These are phyloP conservation scores for Aegilops longissima DNA, from an alignment of 176 grass and related monocot species.

Conservation along the genomic window DNA sequence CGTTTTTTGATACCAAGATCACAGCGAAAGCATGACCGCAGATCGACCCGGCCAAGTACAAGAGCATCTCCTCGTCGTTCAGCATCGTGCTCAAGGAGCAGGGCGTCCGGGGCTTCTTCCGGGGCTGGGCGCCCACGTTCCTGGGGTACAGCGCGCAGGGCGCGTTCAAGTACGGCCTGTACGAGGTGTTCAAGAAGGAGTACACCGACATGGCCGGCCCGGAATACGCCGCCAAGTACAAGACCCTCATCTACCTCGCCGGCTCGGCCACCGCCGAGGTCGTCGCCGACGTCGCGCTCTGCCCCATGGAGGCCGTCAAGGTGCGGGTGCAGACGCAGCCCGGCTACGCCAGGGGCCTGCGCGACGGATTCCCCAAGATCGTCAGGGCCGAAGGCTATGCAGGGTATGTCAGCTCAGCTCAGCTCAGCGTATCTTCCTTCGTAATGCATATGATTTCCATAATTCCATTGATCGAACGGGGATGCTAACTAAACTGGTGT, in stretches of 20 bases:
- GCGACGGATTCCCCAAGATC: conserved; percentile 74
- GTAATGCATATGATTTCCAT: background rate
- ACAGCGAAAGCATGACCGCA: conserved; percentile 6
- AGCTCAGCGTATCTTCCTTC: background rate
- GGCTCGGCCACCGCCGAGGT: conserved; percentile 79
- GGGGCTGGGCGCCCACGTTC: conserved; percentile 82
- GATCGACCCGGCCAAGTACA: conserved; percentile 84
- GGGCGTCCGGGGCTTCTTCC: conserved; percentile 63
- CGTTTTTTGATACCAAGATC: background rate
- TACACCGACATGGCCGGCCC: conserved; percentile 69
- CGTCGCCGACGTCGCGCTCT: conserved; percentile 74
- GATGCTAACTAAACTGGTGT: background rate
- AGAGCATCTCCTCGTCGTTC: conserved; percentile 73
- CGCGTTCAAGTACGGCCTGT: conserved; percentile 83
- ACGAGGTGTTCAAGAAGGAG: conserved; percentile 88
- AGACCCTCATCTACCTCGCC: conserved; percentile 84
- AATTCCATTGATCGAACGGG: background rate
- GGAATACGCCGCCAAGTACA: conserved; percentile 74
- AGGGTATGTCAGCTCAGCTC: conserved; percentile 36
- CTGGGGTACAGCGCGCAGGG: conserved; percentile 86
- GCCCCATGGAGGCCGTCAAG: conserved; percentile 89
- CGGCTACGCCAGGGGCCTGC: conserved; percentile 61
- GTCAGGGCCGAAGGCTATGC: conserved; percentile 59
- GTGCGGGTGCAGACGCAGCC: conserved; percentile 84
- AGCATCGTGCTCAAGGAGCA: conserved; percentile 71